phyloP scores from a whole-genome alignment of 345 rosid genomes.

The Euphorbia peplus region DNA sequence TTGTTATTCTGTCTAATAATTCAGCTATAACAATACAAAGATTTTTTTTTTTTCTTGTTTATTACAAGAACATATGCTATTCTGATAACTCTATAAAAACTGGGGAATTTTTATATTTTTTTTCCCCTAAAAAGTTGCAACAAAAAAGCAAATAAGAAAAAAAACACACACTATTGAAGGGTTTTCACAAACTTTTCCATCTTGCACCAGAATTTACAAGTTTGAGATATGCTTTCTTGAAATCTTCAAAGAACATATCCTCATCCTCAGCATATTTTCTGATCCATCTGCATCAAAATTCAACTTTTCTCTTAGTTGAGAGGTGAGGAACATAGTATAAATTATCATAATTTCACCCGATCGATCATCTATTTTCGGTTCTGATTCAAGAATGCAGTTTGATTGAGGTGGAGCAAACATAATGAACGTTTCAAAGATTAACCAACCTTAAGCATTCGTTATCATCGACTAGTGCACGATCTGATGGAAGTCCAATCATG shows the following conservation, averaged over 20 bases:
- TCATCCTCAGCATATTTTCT: slow-evolving; percentile 58
- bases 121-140: neutral
- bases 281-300: slow-evolving; percentile 59
- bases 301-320: slow-evolving; percentile 12
- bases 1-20: no score
- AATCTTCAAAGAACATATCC: slow-evolving; percentile 69
- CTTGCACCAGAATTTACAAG: slow-evolving; percentile 75
- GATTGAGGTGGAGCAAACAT: no score
- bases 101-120: no score
- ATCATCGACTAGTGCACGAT: slow-evolving; percentile 77
- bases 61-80: neutral
- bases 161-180: neutral
- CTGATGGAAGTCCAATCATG: slow-evolving; percentile 93
- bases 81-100: neutral
- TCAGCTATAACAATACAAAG: no score
- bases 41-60: neutral
- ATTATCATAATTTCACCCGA: neutral
- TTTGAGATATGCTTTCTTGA: slow-evolving; percentile 67
- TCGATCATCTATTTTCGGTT: neutral
- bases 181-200: slow-evolving; percentile 50
- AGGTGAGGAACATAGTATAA: neutral
- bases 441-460: slow-evolving; percentile 84
- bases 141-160: no score
- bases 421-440: no score
- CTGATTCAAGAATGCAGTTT: no score